Base-by-base conservation (phyloP, 23 red algal species). In the Gracilaria caudata region DNA sequence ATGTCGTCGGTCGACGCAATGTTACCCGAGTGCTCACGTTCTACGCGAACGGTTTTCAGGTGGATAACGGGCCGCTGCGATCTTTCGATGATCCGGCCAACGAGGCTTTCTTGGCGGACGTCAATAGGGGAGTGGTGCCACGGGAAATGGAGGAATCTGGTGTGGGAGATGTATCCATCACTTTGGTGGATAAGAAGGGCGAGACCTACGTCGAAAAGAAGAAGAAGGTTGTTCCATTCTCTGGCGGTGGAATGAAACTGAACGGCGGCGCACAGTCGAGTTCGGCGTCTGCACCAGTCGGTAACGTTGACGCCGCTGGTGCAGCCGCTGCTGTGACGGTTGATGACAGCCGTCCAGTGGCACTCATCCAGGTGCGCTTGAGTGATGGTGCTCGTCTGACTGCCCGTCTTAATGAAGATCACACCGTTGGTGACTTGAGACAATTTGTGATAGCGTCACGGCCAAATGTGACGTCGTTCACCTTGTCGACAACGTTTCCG, bases 51-150 rank as follows among this genome's bases (percentile, higher is more conserved):
- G 96, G 96, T 24, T 98, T 98, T 78, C 81, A 78, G 51, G 88
- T 98, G 44, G 91, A 94, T 57, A 73, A 94, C 34, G 96, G 96
- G 1, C 85, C 91, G 21, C 76, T 98, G 54, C 74, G 96, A 56
- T 38, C 47, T 21, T 98, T 81, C 64, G 87, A 93, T 49, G 96
- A 98, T 77, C 96, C 96, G 25, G 92, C 75, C 25, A 94, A 98
- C 41, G 90, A 78, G 7, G 82, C 81, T 11, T 98, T 98, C 57
- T 77, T 98, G 3, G 80, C 76, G n/a, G 93, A 95, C 61, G 85
- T 98, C 39, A 91, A 98, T 51, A 77, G 84, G 3, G 96, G 96
- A 66, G 82, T 95, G 21, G 96, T 98, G 14, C 96, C 96, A 41
- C 39, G 80, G 7, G 96, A 98, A 74, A 92, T 98, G 90, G 93